These are phyloP conservation scores for Fusarium neocosmosporiellum DNA, from an alignment of 2,329 filamentous ascomycete genomes.

Conservation along the genomic window DNA sequence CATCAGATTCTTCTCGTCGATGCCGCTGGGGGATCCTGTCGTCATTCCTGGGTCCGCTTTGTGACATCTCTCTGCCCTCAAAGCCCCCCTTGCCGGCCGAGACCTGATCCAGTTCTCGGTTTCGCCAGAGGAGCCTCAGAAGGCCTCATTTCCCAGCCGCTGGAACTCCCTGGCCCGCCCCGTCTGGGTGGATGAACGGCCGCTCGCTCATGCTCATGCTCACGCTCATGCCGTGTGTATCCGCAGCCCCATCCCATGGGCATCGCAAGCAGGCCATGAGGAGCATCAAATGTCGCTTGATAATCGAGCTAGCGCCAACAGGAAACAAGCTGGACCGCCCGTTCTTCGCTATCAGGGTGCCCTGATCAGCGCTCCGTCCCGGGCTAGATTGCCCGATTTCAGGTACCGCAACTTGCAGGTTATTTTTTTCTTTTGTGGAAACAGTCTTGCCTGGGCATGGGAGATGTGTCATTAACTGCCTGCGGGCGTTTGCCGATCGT, in stretches of 20 bases:
- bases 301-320: not conserved
- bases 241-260: not conserved
- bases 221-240: conserved; percentile 7
- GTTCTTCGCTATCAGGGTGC: not conserved
- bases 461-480: conserved; percentile 9
- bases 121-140: conserved; percentile 26
- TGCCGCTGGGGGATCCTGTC: conserved; percentile 11
- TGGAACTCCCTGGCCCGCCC: conserved; percentile 6
- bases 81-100: not conserved
- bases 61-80: conserved; percentile 14
- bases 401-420: conserved; percentile 2
- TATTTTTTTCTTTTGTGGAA: conserved; percentile 22
- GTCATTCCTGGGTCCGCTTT: conserved; percentile 30
- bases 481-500: conserved; percentile 9
- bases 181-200: not conserved
- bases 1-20: conserved; percentile 4
- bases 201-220: not conserved
- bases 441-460: not conserved
- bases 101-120: conserved; percentile 9
- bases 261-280: not conserved
- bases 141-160: conserved; percentile 32
- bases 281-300: conserved; percentile 5
- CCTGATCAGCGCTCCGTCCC: conserved; percentile 13
- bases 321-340: not conserved
- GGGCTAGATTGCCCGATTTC: conserved; percentile 1